Percentiles rank a stretch among this genome's conserved stretches.
phyloP scores from a whole-genome alignment of 805 yeast genomes.

The Metschnikowia rubicola region DNA sequence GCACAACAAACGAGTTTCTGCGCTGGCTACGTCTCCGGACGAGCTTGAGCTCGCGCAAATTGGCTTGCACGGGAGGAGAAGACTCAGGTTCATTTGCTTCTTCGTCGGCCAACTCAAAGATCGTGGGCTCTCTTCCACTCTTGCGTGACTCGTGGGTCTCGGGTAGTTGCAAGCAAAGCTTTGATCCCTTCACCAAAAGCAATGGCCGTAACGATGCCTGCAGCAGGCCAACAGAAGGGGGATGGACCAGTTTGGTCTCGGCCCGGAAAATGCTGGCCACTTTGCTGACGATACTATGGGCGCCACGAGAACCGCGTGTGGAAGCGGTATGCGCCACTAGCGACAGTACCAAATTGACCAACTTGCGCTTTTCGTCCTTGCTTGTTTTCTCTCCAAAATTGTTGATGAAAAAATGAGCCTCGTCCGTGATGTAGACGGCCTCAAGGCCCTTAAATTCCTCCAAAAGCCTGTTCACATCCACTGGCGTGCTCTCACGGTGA shows the following conservation, averaged over 20 bases:
- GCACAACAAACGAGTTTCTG: not conserved
- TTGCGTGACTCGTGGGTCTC: no score
- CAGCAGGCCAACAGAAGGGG: no score
- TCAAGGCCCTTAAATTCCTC: constrained; percentile 2
- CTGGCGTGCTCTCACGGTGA: not conserved
- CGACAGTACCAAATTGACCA: not conserved
- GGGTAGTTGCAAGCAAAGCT: no score
- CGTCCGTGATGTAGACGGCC: constrained; percentile 2
- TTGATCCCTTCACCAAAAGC: not conserved
- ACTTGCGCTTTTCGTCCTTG: not conserved
- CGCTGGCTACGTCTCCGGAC: not conserved
- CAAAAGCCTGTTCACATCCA: not conserved
- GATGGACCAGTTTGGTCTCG: no score
- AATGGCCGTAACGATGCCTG: not conserved
- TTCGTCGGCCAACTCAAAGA: no score
- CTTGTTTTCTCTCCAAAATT: not conserved
- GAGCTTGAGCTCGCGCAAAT: constrained; percentile 3
- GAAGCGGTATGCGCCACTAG: no score
- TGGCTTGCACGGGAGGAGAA: not conserved
- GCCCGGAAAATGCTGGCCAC: no score
- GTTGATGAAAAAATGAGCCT: constrained; percentile 3
- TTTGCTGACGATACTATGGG: no score
- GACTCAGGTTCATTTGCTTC: not conserved
- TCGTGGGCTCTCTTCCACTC: no score
- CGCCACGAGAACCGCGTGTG: not conserved